phyloP scores from a whole-genome alignment of 345 rosid species.

The Gossypium herbaceum region DNA sequence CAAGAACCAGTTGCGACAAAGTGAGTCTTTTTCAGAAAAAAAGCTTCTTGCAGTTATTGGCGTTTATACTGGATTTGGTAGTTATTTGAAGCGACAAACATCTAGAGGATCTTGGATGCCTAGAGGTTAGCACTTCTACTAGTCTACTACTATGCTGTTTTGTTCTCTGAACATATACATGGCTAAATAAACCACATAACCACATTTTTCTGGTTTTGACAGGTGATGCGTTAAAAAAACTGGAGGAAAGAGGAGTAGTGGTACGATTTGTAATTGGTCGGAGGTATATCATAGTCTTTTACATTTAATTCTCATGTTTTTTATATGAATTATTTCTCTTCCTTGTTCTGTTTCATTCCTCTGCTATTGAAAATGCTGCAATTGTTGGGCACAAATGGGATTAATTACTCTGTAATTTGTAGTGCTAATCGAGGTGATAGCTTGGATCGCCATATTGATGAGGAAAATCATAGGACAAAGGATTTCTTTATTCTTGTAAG shows the following conservation, averaged over 20 bases:
- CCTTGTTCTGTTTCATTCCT: constrained; percentile 9
- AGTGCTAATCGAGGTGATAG: constrained; percentile 97
- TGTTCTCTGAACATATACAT: background rate
- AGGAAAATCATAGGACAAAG: constrained; percentile 57
- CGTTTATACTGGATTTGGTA: constrained; percentile 92
- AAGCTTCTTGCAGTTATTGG: constrained; percentile 90
- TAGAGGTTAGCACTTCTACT: constrained; percentile 42
- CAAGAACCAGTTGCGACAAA: constrained; percentile 40
- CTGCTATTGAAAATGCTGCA: background rate
- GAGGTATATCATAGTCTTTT: constrained; percentile 49
- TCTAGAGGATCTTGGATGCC: constrained; percentile 98
- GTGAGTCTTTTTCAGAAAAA: constrained; percentile 44
- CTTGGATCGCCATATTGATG: constrained; percentile 77
- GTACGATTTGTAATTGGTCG: constrained; percentile 94
- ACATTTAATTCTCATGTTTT: background rate
- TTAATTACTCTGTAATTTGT: constrained; percentile 30
- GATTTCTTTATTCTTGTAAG: constrained; percentile 92
- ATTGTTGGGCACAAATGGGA: constrained; percentile 7
- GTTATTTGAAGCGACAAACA: constrained; percentile 63
- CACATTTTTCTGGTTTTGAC: constrained; percentile 13
- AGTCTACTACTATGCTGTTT: background rate
- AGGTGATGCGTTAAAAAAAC: constrained; percentile 80
- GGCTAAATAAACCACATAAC: background rate
- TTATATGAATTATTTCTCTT: constrained; percentile 1
- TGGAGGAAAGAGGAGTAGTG: constrained; percentile 85